These are phyloP conservation scores for Aspergillus sp. DNA, from an alignment of 2,329 filamentous ascomycete species.

Conservation along the genomic window DNA sequence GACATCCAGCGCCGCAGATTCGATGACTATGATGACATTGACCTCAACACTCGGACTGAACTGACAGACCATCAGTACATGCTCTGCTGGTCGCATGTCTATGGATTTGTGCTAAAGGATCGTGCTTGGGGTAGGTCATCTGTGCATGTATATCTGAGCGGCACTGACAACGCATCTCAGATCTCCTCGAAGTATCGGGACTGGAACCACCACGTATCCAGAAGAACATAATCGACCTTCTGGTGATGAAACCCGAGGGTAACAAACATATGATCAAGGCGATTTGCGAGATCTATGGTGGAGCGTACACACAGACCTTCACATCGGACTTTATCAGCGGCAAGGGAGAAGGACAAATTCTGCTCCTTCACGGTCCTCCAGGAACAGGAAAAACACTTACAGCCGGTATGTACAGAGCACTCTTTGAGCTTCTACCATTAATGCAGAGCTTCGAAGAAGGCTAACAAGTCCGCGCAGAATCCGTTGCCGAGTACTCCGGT, in stretches of 20 bases:
- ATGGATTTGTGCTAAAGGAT: constrained; percentile 6
- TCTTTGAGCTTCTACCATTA: too few species aligned
- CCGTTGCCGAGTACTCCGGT: constrained; percentile 9
- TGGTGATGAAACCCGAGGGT: background rate
- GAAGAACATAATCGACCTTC: background rate
- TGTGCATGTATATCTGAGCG: too few species aligned
- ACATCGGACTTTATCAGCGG: background rate
- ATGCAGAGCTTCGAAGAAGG: too few species aligned
- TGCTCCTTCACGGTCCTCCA: constrained; percentile 11
- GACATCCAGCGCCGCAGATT: too few species aligned
- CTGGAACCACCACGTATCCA: too few species aligned
- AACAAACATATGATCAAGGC: constrained; percentile 7
- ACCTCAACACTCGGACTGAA: background rate
- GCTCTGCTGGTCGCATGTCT: constrained; percentile 5
- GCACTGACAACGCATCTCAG: too few species aligned
- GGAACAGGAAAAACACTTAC: constrained; percentile 15
- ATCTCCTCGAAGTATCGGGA: too few species aligned
- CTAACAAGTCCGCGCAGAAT: constrained; percentile 1
- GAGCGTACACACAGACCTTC: background rate
- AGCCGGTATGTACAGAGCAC: constrained; percentile 1
- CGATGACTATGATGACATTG: too few species aligned
- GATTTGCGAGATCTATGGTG: constrained; percentile 5
- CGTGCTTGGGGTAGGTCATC: background rate
- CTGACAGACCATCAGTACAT: constrained; percentile 1
- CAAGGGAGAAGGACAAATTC: constrained; percentile 8